A percentile compares a stretch with the other conserved stretches of the same genome.
These are phyloP conservation scores for Logfia minima DNA, from an alignment of 129 eudicot genomes.

Conservation along the genomic window DNA sequence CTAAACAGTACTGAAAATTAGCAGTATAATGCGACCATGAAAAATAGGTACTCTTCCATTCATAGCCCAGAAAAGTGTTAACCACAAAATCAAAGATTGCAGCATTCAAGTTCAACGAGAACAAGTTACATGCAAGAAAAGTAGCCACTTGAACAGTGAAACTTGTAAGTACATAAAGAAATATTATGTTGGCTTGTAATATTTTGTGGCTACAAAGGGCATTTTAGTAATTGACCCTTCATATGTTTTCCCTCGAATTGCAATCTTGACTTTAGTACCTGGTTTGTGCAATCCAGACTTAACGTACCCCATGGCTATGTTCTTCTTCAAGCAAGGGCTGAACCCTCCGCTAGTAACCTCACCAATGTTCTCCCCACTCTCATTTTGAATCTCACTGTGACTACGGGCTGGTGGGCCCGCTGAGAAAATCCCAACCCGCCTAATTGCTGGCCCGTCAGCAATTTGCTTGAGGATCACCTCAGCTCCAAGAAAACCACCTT, in stretches of 20 bases:
- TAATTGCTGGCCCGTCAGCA: conserved; percentile 73
- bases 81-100: conserved; percentile 28
- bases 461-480: conserved; percentile 91
- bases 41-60: conserved; percentile 12
- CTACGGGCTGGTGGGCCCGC: conserved; percentile 90
- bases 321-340: conserved; percentile 98
- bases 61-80: conserved; percentile 12
- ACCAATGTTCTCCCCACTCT: conserved; percentile 73
- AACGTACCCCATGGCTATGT: conserved; percentile 97
- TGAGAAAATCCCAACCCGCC: conserved; percentile 82
- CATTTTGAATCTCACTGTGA: conserved; percentile 89
- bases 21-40: conserved; percentile 1
- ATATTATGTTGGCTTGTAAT: conserved; percentile 80
- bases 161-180: conserved; percentile 1
- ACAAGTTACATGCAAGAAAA: conserved; percentile 35
- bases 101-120: conserved; percentile 39
- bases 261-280: conserved; percentile 74
- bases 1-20: not conserved
- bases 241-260: conserved; percentile 68
- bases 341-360: conserved; percentile 97
- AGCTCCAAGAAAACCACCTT: conserved; percentile 97
- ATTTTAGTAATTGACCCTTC: conserved; percentile 86
- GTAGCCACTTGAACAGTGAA: conserved; percentile 23
- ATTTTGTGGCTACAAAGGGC: conserved; percentile 97
- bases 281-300: conserved; percentile 90